Evolutionary conservation across 805 yeast genomes (phyloP), one percentile per base, ranked within the genome.

Genomic region (Yamadazyma laniorum): DNA sequence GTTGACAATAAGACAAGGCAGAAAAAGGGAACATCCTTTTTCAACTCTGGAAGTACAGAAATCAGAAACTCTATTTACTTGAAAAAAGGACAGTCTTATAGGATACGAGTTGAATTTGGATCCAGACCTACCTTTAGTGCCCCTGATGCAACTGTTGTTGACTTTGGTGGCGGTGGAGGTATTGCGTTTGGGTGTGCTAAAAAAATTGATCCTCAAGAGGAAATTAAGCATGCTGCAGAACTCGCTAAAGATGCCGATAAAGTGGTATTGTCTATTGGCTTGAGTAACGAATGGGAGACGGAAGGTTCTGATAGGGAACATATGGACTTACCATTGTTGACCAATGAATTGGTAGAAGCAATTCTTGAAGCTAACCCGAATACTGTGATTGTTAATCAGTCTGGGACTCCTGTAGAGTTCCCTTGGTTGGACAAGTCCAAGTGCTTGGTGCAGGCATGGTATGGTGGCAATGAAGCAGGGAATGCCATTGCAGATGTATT

Each of bases 1-100:
- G 72, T 77, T 26, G 83, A 80, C 53, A 78, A 79, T 58, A 70
- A 66, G 47, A 72, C 76, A 25, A 52, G 65, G 19, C 85, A 80
- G 58, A 55, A 44, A 5, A 53, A 48, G 18, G 85, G 83, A 6
- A 51, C 58, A n/a, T 54, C 72, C 2, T 79, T 77, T 59, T 75
- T 75, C 50, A 53, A 60, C 40, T 69, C 73, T 12, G 53, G 64
- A 40, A 82, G 82, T 31, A 67, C 82, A 12, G 55, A 65, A 21
- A 82, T 76, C 48, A 61, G 54, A 8, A 70, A 67, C 5, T 35
- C 50, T 2, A 53, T 70, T 21, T 25, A 45, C 1, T 57, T 77
- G 42, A 64, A 65, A 42, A 64, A 61, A 40, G 82, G 79, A 3
- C 51, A 56, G 28, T 49, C 51, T 9, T 77, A 78, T 61, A 56